Evolutionary conservation across 2,329 filamentous ascomycete species (phyloP).

Genomic region (Talaromyces funiculosus): DNA sequence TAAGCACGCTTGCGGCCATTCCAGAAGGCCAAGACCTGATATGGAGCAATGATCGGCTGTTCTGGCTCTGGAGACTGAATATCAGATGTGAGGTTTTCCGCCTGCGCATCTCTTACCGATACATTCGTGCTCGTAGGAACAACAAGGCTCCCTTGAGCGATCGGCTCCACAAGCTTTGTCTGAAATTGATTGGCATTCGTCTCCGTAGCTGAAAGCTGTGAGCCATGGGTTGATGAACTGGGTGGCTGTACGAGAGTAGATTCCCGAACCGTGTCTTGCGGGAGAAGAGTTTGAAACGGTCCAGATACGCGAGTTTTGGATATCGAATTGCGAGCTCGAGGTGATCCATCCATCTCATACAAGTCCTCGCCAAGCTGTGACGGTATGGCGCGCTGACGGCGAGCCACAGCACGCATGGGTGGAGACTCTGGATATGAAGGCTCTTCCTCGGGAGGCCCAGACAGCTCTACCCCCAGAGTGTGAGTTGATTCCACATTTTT

Average conservation of each 20-base stretch:
- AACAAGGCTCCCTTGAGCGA: neutral
- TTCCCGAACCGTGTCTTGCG: neutral
- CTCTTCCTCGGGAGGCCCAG: constrained; percentile 16
- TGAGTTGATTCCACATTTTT: constrained; percentile 21
- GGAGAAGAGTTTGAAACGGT: neutral
- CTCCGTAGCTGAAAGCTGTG: constrained; percentile 12
- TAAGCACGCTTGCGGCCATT: constrained; percentile 51
- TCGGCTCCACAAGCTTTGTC: constrained; percentile 12
- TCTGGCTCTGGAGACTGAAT: constrained; percentile 14
- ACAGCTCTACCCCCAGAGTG: constrained; percentile 13
- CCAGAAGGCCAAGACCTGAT: constrained; percentile 55
- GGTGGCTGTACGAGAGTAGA: neutral
- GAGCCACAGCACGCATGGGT: constrained; percentile 16
- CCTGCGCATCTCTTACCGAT: neutral
- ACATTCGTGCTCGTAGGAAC: neutral
- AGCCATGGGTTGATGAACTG: constrained; percentile 13
- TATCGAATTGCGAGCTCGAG: constrained; percentile 19
- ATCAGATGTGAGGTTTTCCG: constrained; percentile 4
- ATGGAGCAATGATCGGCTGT: constrained; percentile 35
- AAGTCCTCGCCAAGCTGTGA: constrained; percentile 25
- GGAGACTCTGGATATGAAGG: constrained; percentile 15
- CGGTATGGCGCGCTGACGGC: constrained; percentile 21
- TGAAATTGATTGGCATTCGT: neutral
- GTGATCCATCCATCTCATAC: constrained; percentile 34
- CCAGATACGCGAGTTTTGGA: neutral